Evolutionary conservation across 2,329 filamentous ascomycete species (phyloP).

Genomic region (Fusarium proliferatum): DNA sequence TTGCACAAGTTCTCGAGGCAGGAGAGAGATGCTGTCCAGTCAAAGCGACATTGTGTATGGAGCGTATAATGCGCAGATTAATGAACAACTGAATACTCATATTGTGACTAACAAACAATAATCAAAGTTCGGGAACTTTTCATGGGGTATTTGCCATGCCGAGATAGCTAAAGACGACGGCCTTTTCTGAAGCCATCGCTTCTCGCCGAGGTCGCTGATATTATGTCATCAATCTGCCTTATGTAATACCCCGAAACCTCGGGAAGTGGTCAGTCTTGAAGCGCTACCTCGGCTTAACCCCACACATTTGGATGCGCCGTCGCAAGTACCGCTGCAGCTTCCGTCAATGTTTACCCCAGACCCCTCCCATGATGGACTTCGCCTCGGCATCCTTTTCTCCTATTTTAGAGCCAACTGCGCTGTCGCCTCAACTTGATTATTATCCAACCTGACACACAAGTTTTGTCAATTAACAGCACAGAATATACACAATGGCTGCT

Average conservation of each 20-base stretch:
- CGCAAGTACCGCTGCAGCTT: conserved; percentile 37
- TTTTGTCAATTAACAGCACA: background rate
- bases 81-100: no score
- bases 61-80: background rate
- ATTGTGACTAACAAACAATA: background rate
- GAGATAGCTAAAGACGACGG: background rate
- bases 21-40: background rate
- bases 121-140: background rate
- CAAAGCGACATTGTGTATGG: background rate
- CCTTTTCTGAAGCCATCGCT: background rate
- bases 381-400: conserved; percentile 31
- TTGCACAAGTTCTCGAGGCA: no score
- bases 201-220: background rate
- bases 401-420: conserved; percentile 28
- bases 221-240: background rate
- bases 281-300: conserved; percentile 48
- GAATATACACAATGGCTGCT: conserved; percentile 71
- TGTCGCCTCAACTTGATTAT: background rate
- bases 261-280: conserved; percentile 28
- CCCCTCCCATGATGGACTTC: conserved; percentile 37
- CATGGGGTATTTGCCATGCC: background rate
- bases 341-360: conserved; percentile 30
- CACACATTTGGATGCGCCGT: conserved; percentile 34
- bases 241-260: conserved; percentile 33
- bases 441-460: background rate